These are phyloP conservation scores for Aeminium ludgeri DNA, from an alignment of 495 filamentous ascomycete species.

Conservation along the genomic window DNA sequence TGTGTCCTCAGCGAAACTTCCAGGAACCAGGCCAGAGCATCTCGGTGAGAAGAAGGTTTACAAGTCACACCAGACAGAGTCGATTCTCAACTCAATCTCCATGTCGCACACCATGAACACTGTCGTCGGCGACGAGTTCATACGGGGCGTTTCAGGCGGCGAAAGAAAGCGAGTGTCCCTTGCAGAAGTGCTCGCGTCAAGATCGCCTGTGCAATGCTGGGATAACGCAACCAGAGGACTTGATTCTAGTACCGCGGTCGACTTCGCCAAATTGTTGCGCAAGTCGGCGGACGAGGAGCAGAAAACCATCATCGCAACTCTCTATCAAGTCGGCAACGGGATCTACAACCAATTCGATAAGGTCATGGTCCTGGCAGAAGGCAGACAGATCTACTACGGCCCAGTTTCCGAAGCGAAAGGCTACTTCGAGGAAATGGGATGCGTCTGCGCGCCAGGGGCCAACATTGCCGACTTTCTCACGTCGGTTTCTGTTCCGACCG, in stretches of 20 bases:
- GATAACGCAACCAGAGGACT: constrained; percentile 52
- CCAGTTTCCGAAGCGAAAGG: constrained; percentile 15
- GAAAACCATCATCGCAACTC: constrained; percentile 42
- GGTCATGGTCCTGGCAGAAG: constrained; percentile 49
- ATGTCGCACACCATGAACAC: constrained; percentile 48
- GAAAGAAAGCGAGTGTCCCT: constrained; percentile 60
- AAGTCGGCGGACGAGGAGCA: constrained; percentile 44
- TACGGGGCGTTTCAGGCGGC: constrained; percentile 52
- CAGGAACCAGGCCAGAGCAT: too few species aligned
- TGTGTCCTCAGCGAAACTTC: too few species aligned
- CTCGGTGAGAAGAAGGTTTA: too few species aligned
- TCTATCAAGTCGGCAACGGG: constrained; percentile 56
- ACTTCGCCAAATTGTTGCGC: constrained; percentile 46
- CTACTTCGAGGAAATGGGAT: constrained; percentile 38
- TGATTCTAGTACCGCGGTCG: constrained; percentile 48
- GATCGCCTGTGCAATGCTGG: constrained; percentile 48
- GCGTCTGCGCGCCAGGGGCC: constrained; percentile 37
- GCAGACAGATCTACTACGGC: constrained; percentile 44
- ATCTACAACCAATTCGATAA: constrained; percentile 63
- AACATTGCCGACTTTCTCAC: constrained; percentile 60
- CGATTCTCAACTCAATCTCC: too few species aligned
- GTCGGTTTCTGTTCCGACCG: constrained; percentile 46
- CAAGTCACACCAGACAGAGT: too few species aligned
- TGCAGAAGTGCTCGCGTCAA: constrained; percentile 49
- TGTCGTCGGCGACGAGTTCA: constrained; percentile 47